Percentiles rank a stretch among this genome's conserved stretches.
Conservation (phyloP, 495 filamentous ascomycete species). For the Antarctomyces pellizariae region DNA sequence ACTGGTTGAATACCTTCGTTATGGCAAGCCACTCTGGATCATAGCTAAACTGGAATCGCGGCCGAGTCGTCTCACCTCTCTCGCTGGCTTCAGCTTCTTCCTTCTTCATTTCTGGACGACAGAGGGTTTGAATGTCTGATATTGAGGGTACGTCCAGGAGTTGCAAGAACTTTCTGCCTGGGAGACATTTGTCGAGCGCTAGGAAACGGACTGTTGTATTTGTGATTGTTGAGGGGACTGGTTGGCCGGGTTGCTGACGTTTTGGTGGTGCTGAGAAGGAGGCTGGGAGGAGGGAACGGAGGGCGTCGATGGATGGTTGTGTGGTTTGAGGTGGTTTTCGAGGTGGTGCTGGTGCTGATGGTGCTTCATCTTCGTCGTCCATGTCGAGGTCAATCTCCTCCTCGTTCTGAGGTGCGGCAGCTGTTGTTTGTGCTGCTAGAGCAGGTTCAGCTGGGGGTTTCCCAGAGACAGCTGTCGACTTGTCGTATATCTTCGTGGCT, state of each 20-base stretch:
- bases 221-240: slow-evolving; percentile 27
- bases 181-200: slow-evolving; percentile 72
- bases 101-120: slow-evolving; percentile 1
- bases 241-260: slow-evolving; percentile 19
- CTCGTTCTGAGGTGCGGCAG: slow-evolving; percentile 15
- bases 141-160: slow-evolving; percentile 34
- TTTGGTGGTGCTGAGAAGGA: slow-evolving; percentile 24
- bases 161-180: slow-evolving; percentile 58
- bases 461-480: too few species aligned
- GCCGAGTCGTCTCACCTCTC: too few species aligned
- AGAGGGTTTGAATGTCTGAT: slow-evolving; percentile 9
- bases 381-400: slow-evolving; percentile 33
- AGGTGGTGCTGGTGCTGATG: slow-evolving; percentile 1
- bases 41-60: slow-evolving; percentile 35
- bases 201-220: slow-evolving; percentile 70
- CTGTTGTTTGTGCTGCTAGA: slow-evolving; percentile 2
- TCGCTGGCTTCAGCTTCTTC: background rate
- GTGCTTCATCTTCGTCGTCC: slow-evolving; percentile 17
- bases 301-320: slow-evolving; percentile 20
- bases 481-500: slow-evolving; percentile 42
- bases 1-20: slow-evolving; percentile 47
- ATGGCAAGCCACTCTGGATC: slow-evolving; percentile 94
- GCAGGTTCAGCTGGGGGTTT: background rate
- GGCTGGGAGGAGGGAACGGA: slow-evolving; percentile 43
- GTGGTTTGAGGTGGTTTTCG: background rate